These are phyloP conservation scores for Diaporthe australafricana DNA, from an alignment of 2,329 filamentous ascomycete species.

Conservation along the genomic window DNA sequence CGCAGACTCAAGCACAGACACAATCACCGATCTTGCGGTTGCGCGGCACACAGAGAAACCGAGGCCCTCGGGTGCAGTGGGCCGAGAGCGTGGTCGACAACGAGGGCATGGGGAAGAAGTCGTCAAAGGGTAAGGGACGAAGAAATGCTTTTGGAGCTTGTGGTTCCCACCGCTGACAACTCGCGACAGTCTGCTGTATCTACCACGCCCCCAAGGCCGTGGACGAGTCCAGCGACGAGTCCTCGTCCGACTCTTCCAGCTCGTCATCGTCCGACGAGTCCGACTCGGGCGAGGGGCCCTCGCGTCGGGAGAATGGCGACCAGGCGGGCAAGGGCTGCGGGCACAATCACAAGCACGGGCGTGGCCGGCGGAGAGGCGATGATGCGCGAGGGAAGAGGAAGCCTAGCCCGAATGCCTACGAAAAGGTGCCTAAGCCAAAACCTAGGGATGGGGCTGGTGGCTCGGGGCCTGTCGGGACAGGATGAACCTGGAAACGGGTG, in stretches of 20 bases:
- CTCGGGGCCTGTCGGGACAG: conserved; percentile 15
- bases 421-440: conserved; percentile 38
- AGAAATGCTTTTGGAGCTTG: background rate
- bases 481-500: background rate
- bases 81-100: conserved; percentile 95
- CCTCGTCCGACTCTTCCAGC: conserved; percentile 67
- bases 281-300: conserved; percentile 56
- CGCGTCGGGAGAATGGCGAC: conserved; percentile 45
- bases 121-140: conserved; percentile 78
- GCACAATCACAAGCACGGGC: conserved; percentile 26
- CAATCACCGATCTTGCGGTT: conserved; percentile 60
- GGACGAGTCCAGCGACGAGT: conserved; percentile 83
- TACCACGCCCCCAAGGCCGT: conserved; percentile 88
- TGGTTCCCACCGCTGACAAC: background rate
- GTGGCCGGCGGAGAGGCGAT: conserved; percentile 26
- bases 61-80: conserved; percentile 82
- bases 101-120: conserved; percentile 93
- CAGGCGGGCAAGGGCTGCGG: conserved; percentile 27
- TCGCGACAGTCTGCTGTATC: conserved; percentile 89
- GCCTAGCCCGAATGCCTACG: conserved; percentile 38
- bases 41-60: conserved; percentile 59
- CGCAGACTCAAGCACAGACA: conserved; percentile 41
- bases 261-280: conserved; percentile 49
- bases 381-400: conserved; percentile 29
- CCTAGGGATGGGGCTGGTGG: conserved; percentile 31